Base-by-base conservation (phyloP, 2,329 filamentous ascomycete genomes). In the Fusarium multiceps region DNA sequence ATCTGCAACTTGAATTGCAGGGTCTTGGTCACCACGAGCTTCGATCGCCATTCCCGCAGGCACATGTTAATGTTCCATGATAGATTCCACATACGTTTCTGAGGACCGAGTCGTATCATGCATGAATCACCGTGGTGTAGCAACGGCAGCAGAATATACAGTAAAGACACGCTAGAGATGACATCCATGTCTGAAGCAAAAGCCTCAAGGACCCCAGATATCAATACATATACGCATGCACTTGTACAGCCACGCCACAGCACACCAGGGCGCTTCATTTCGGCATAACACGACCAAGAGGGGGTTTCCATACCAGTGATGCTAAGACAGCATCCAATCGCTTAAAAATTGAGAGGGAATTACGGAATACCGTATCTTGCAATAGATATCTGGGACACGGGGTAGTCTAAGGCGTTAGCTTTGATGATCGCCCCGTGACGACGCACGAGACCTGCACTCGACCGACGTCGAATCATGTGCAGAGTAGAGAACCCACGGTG, bases 91-190 rank as follows among this genome's bases (percentile, higher is more conserved):
- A 25, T 43, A 27, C 25, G 32, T 40, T 32, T 56, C 14, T 37
- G 40, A 54, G 23, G 43, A 55, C 55, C 67, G 72, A 74, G 68
- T 74, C 72, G 68, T 72, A 72, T 55, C 61, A 21, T 73, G 72
- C 72, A 74, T 73, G 71, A 72, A 74, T 74, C 72, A 72, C 69
- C 63, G 59, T 61, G 41, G 25, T 55, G 56, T 58, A 37, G 34
- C 34, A n/a, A 37, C 34, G 18, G 34, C 18, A 37, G 34, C 18
- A 37, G 34, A 12, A 37, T 37, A 37, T 61, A 59, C 61, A 65
- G 66, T 69, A 47, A 49, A 58, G 28, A 43, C 40, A 40, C 46
- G 32, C 61, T 60, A 65, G 46, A 51, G 51, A 42, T 37, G 23
- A 45, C 61, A 54, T 49, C 61, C 65, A 57, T 59, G 58, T 40